Conservation (phyloP, 805 yeast species). For the Metschnikowia reukaufii region DNA sequence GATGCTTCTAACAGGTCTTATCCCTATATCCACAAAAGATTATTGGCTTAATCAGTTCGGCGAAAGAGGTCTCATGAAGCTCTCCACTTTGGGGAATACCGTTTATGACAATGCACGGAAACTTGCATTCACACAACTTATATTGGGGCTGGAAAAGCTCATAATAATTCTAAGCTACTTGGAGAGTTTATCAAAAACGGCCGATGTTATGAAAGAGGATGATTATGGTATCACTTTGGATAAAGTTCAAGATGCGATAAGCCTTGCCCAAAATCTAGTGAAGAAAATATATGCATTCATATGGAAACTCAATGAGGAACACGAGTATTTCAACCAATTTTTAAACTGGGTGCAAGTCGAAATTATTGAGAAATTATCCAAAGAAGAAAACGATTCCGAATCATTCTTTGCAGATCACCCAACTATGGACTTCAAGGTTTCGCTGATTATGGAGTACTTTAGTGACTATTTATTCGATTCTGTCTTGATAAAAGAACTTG, state of each 20-base stretch:
- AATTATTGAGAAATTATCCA: slow-evolving; percentile 36
- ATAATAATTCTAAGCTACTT: slow-evolving; percentile 47
- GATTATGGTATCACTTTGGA: slow-evolving; percentile 14
- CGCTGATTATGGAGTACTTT: slow-evolving; percentile 18
- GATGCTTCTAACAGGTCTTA: slow-evolving; percentile 52
- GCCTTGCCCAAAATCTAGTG: slow-evolving; percentile 25
- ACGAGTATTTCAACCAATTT: slow-evolving; percentile 44
- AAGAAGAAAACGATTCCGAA: slow-evolving; percentile 35
- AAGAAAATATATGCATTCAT: slow-evolving; percentile 38
- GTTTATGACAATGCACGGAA: slow-evolving; percentile 53
- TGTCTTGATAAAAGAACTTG: slow-evolving; percentile 10
- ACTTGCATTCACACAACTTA: slow-evolving; percentile 46
- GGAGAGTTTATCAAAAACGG: slow-evolving; percentile 29
- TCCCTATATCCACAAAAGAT: slow-evolving; percentile 49
- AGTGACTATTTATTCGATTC: slow-evolving; percentile 14
- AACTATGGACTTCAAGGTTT: slow-evolving; percentile 15
- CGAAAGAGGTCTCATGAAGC: slow-evolving; percentile 59
- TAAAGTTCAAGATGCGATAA: slow-evolving; percentile 9
- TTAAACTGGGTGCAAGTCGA: slow-evolving; percentile 44
- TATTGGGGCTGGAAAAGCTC: slow-evolving; percentile 58
- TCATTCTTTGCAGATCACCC: slow-evolving; percentile 17
- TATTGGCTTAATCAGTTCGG: slow-evolving; percentile 68
- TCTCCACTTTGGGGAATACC: slow-evolving; percentile 50
- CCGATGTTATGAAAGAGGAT: slow-evolving; percentile 5
- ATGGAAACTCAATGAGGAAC: slow-evolving; percentile 48